Conservation (phyloP, 176 grass and related monocot genomes). For the sorghum (Sorghum bicolor) region DNA sequence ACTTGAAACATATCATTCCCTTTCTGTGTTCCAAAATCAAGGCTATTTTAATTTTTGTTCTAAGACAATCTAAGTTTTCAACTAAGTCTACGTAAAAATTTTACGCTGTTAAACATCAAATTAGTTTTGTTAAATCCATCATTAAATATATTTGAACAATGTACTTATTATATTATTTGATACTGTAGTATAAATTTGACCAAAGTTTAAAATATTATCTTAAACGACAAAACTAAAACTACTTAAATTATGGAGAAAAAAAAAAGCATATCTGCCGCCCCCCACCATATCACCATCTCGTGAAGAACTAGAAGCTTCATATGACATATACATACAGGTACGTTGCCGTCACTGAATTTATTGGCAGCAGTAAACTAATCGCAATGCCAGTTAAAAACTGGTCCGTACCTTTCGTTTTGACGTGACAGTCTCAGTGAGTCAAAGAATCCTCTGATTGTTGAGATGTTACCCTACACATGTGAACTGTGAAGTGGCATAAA, state of each 20-base stretch:
- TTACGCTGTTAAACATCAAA: no score
- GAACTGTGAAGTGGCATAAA: conserved; percentile 5
- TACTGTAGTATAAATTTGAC: not conserved
- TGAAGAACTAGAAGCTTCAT: conserved; percentile 28
- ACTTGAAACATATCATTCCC: no score
- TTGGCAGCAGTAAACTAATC: conserved; percentile 9
- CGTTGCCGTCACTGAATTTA: not conserved
- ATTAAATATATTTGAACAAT: no score
- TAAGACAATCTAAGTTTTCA: no score
- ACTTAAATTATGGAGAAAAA: not conserved
- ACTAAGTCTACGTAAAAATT: no score
- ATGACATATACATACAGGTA: not conserved
- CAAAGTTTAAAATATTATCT: not conserved
- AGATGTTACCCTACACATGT: not conserved
- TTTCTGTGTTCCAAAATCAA: no score
- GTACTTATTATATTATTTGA: no score
- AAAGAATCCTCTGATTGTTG: not conserved
- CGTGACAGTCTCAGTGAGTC: not conserved
- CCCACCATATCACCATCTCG: not conserved
- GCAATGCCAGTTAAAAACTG: not conserved
- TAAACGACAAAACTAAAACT: not conserved
- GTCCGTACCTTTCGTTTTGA: not conserved
- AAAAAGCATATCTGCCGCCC: no score
- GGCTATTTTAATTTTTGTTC: no score
- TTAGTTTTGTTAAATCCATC: no score